Conservation (phyloP, 768 basidiomycete genomes). For the Lactarius sp. region DNA sequence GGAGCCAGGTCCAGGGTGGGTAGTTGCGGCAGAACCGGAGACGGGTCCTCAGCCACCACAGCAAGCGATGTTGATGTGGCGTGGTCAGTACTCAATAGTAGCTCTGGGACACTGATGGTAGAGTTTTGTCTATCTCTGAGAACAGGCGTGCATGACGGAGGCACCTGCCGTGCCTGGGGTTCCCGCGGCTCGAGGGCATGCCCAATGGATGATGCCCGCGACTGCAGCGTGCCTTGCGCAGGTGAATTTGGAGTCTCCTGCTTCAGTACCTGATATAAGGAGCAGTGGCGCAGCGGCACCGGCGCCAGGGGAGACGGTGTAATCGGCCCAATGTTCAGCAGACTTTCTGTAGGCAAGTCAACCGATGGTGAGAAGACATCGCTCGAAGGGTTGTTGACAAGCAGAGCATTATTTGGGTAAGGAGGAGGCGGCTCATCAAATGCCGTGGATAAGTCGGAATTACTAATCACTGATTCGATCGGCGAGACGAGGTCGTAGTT, state of each 20-base stretch:
- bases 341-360: background rate
- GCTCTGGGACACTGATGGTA: background rate
- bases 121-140: background rate
- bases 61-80: background rate
- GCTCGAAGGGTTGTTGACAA: constrained; percentile 1
- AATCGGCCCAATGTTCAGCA: background rate
- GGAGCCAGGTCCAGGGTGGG: background rate
- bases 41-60: background rate
- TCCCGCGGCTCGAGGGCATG: constrained; percentile 19
- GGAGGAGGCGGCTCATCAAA: constrained; percentile 22
- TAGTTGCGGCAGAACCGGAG: background rate
- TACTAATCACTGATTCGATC: background rate
- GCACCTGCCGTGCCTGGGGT: constrained; percentile 5
- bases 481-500: constrained; percentile 3
- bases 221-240: constrained; percentile 2
- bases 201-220: constrained; percentile 7
- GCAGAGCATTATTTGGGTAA: constrained; percentile 2
- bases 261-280: constrained; percentile 20
- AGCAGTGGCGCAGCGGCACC: constrained; percentile 19
- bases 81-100: background rate
- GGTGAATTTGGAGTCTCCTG: constrained; percentile 11
- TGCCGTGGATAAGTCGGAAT: background rate
- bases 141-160: background rate
- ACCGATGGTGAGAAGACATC: constrained; percentile 4
- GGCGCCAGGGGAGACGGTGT: constrained; percentile 17